Conservation (phyloP, 345 rosid species). For the Eutrema yunnanense region DNA sequence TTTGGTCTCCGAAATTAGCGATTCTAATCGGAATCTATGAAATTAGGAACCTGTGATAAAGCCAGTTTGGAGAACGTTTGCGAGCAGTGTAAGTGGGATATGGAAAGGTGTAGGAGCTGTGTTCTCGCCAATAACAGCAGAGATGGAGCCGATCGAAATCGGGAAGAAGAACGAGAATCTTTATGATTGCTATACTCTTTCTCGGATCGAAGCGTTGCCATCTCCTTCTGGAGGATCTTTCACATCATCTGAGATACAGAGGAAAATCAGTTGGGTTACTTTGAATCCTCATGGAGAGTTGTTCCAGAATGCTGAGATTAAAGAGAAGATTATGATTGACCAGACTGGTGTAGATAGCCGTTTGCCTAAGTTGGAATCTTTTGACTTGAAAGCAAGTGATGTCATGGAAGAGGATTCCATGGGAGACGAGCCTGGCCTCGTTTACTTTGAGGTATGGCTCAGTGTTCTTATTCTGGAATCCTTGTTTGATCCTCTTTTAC, state of each 20-base stretch:
- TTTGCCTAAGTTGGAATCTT: constrained; percentile 61
- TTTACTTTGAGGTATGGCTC: constrained; percentile 75
- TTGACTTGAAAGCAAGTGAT: constrained; percentile 61
- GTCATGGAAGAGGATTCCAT: constrained; percentile 85
- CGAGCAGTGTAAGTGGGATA: constrained; percentile 88
- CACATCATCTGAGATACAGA: constrained; percentile 43
- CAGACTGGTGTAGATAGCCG: constrained; percentile 15
- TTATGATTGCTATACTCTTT: constrained; percentile 71
- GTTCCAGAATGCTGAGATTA: constrained; percentile 22
- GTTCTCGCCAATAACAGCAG: constrained; percentile 75
- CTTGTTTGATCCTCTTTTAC: not conserved
- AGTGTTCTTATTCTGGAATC: not conserved
- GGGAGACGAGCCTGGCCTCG: constrained; percentile 72
- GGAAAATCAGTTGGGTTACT: constrained; percentile 86
- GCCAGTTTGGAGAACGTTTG: constrained; percentile 78
- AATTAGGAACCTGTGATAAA: constrained; percentile 82
- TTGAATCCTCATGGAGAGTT: constrained; percentile 79
- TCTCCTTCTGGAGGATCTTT: constrained; percentile 28
- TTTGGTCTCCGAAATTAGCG: not conserved
- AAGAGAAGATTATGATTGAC: constrained; percentile 13
- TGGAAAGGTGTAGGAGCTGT: constrained; percentile 97
- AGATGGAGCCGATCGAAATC: constrained; percentile 85
- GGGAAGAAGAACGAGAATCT: constrained; percentile 63
- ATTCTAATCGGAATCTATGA: not conserved
- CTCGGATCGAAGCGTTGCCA: constrained; percentile 46